phyloP scores from a whole-genome alignment of 345 rosid genomes.

The Camelina sativa region DNA sequence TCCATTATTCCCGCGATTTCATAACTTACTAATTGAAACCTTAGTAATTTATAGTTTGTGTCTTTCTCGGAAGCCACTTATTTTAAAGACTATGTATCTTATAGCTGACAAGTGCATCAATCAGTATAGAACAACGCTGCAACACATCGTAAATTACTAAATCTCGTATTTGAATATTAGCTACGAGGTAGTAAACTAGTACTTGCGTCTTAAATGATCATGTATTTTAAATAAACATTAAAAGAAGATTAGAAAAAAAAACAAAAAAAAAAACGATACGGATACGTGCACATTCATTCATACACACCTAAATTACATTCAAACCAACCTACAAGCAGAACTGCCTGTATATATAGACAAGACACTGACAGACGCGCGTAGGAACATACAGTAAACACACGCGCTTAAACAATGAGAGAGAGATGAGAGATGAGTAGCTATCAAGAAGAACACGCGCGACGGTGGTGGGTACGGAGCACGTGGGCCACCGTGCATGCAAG shows the following conservation, averaged over 20 bases:
- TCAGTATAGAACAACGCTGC: conserved; percentile 4
- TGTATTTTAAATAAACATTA: background rate
- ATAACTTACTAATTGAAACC: background rate
- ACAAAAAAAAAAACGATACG: background rate
- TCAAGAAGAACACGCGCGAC: conserved; percentile 47
- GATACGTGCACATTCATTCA: background rate
- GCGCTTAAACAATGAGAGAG: background rate
- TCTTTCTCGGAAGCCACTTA: conserved; percentile 19
- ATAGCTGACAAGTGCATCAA: conserved; percentile 17
- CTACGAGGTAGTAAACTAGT: background rate
- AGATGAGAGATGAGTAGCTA: conserved; percentile 18
- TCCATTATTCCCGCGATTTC: too few relatives aligned
- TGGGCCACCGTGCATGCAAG: conserved; percentile 49
- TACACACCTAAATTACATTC: background rate
- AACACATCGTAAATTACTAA: background rate
- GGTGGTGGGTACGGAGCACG: conserved; percentile 39
- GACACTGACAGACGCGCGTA: conserved; percentile 19
- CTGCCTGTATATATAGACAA: conserved; percentile 20
- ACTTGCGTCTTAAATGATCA: background rate
- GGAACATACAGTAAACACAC: background rate
- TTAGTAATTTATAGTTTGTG: background rate
- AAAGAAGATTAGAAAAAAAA: background rate
- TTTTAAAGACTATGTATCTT: background rate
- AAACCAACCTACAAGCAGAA: conserved; percentile 6
- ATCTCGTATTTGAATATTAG: background rate